Base-by-base conservation (phyloP, 371 early-diverging fungal species). In the Lichtheimia ramosa region DNA sequence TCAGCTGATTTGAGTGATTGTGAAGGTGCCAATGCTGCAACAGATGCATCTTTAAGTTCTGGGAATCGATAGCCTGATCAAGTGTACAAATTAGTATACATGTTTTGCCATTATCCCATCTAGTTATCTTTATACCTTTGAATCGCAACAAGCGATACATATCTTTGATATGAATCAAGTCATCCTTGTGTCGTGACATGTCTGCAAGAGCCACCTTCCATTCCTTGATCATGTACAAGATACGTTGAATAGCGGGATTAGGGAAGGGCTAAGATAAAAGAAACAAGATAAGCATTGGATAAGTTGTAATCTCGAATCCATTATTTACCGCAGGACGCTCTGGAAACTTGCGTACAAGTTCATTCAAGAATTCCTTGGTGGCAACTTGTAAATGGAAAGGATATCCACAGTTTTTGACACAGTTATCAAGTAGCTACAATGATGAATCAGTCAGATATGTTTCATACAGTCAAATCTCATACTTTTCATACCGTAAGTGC, bases 351-450 rank as follows among this genome's bases (percentile, higher is more conserved):
- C 90, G 83, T 15, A 97, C 96, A n/a, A 99, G 82, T 62, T 94
- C 95, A 71, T 96, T 97, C 56, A 99, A 77, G 69, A 99, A 98
- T 65, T 98, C 99, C 65, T 96, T 96, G 39, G 93, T 89, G 23
- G 92, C 90, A 55, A 99, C 87, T 68, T 96, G 95, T 62, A 95
- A 80, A 64, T 99, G 98, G 67, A 99, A 96, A 3, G 99, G 89
- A 71, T 96, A 94, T 0, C 98, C 98, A 70, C 98, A 97, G 74
- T 99, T 98, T 75, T 97, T 97, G 59, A 96, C 93, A 68, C 96
- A 93, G 60, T 90, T 89, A 75, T 99, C 99, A 56, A 98, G 82
- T 5, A 97, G 85, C 92, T 92, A 56, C 6, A 46, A 18, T 14
- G 13, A 5, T 1, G 7, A 51, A 7, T 23, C 21, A 25, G 48